Evolutionary conservation across 139 green algal species (phyloP), one percentile per base, ranked within the genome.

Genomic region (Nannochloris sp.): DNA sequence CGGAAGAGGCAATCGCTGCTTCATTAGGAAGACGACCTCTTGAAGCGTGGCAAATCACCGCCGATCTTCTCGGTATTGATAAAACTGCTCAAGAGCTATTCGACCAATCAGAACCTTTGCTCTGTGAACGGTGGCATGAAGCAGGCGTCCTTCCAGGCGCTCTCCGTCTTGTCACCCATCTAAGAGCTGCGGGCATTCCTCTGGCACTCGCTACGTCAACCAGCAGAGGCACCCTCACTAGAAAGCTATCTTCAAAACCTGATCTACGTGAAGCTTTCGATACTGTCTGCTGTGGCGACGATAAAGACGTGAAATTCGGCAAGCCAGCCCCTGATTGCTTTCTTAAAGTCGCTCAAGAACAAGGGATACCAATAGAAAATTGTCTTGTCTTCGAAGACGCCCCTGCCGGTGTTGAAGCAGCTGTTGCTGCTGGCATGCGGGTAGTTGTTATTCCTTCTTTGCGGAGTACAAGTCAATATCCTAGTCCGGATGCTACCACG

Each of bases 311-410:
- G 27, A 30, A 51, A 24, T n/a, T 36, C 56, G 89, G 89, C 60
- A 97, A 97, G 77, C 91, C 90, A 10, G 73, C 74, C 12, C 91
- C 90, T 15, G 90, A 97, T 38, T 83, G 89, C 45, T 97, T 96
- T 79, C 39, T 83, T 23, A 64, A 62, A 14, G 80, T 83, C 8
- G 89, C 85, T 6, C 8, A 42, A 25, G 53, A 66, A 15, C 34
- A 93, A 62, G 80, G 71, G 0, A 65, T 87, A 3, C 13, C 54
- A 0, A 72, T 85, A 2, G 31, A 27, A 0, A 29, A 68, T 1
- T 96, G 88, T 73, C 39, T 97, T 30, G 87, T 89, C 4, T 68
- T 97, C 31, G 92, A 97, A 73, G 92, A 97, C 69, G 80, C 89
- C 2, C 86, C 86, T 38, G 71, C 37, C 3, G 89, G 89, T 0